Conservation (phyloP, 176 grass and related monocot species). For the Cenchrus purpureus region DNA sequence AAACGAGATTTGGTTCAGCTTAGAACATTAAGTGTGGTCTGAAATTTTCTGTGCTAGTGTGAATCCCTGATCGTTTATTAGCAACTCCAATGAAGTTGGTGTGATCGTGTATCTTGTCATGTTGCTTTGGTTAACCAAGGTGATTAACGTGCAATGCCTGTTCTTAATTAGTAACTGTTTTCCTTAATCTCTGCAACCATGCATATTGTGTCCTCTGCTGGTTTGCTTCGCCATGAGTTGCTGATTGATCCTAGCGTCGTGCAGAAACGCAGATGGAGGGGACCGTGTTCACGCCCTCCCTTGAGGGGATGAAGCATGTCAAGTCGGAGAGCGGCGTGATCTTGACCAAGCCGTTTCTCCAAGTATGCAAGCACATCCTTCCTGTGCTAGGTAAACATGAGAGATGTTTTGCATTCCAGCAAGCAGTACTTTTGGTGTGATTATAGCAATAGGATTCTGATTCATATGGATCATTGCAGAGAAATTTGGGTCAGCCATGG, state of each 20-base stretch:
- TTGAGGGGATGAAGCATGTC: constrained; percentile 78
- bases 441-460: constrained; percentile 18
- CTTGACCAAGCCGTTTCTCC: constrained; percentile 76
- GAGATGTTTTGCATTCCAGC: background rate
- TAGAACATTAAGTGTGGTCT: background rate
- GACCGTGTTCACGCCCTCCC: constrained; percentile 74
- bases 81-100: background rate
- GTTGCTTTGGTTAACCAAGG: background rate
- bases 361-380: constrained; percentile 91
- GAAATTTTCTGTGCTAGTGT: constrained; percentile 4
- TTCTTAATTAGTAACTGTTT: background rate
- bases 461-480: constrained; percentile 47
- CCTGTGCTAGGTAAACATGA: constrained; percentile 67
- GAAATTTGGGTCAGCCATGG: constrained; percentile 83
- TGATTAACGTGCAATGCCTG: background rate
- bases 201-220: background rate
- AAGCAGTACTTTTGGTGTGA: background rate
- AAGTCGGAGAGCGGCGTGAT: constrained; percentile 66
- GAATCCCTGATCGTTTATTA: background rate
- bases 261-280: constrained; percentile 52
- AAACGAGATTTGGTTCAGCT: too few relatives aligned
- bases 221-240: background rate
- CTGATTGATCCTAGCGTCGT: background rate
- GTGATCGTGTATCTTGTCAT: background rate
- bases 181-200: background rate